Evolutionary conservation across 1,284 basidiomycete species (phyloP).

Genomic region (Laetiporus sulphureus): DNA sequence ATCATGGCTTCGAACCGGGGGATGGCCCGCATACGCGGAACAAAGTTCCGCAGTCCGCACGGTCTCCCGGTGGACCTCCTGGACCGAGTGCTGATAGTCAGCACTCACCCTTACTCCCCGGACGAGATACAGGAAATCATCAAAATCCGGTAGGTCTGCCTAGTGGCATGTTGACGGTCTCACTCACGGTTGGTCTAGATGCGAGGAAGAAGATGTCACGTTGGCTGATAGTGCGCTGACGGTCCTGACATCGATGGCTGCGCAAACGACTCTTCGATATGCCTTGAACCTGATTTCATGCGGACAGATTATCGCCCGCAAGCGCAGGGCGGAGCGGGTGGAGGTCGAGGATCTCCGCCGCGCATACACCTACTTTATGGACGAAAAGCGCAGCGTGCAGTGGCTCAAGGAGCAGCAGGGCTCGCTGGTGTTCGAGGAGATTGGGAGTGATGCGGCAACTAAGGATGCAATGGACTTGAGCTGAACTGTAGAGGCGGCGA

Average conservation of each 20-base stretch:
- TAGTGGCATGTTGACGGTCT: neutral
- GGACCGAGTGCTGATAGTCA: conserved; percentile 93
- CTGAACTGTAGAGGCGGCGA: conserved; percentile 10
- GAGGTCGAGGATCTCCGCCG: conserved; percentile 80
- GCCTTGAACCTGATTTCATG: conserved; percentile 91
- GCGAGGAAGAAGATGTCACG: conserved; percentile 95
- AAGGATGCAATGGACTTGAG: conserved; percentile 28
- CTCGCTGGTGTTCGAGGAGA: conserved; percentile 65
- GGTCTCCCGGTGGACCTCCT: conserved; percentile 93
- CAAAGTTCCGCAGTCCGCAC: conserved; percentile 90
- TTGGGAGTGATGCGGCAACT: conserved; percentile 27
- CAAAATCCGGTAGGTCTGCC: conserved; percentile 67
- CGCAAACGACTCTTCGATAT: conserved; percentile 84
- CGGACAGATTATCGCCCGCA: conserved; percentile 75
- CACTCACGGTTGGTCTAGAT: conserved; percentile 57
- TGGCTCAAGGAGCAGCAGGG: conserved; percentile 89
- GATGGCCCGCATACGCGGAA: conserved; percentile 92
- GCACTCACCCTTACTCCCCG: conserved; percentile 82
- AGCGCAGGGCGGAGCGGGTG: conserved; percentile 73
- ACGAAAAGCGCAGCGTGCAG: conserved; percentile 91
- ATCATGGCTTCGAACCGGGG: conserved; percentile 99
- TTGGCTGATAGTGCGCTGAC: conserved; percentile 69
- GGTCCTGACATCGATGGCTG: conserved; percentile 82
- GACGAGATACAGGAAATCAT: conserved; percentile 91
- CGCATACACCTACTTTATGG: conserved; percentile 89